phyloP scores from a whole-genome alignment of 2,329 filamentous ascomycete genomes.

The Talaromyces albobiverticillius region DNA sequence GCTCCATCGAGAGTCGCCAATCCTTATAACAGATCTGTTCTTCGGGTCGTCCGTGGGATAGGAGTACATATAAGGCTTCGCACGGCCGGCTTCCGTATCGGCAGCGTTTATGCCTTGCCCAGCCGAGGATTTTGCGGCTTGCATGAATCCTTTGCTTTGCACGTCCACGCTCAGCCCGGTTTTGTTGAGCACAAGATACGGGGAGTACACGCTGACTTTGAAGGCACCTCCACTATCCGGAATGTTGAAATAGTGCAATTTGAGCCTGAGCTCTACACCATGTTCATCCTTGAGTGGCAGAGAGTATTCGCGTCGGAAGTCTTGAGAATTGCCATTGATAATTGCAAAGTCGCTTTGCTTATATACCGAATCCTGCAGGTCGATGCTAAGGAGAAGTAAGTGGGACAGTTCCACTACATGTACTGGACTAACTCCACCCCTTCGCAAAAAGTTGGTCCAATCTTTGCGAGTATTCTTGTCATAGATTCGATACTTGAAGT shows the following conservation, averaged over 20 bases:
- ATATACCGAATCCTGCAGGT: slow-evolving; percentile 95
- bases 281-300: slow-evolving; percentile 81
- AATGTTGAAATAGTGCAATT: slow-evolving; percentile 84
- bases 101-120: slow-evolving; percentile 65
- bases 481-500: slow-evolving; percentile 99
- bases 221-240: slow-evolving; percentile 94
- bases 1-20: slow-evolving; percentile 91
- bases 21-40: slow-evolving; percentile 82
- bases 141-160: slow-evolving; percentile 83
- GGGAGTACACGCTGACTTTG: slow-evolving; percentile 90
- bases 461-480: slow-evolving; percentile 98
- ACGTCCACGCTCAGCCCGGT: slow-evolving; percentile 87
- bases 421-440: slow-evolving; percentile 93
- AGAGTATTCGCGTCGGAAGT: slow-evolving; percentile 79
- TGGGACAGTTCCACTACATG: slow-evolving; percentile 97
- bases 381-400: slow-evolving; percentile 83
- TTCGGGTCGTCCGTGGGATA: slow-evolving; percentile 84
- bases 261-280: slow-evolving; percentile 74
- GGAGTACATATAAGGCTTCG: slow-evolving; percentile 93
- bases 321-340: slow-evolving; percentile 84
- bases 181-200: slow-evolving; percentile 93
- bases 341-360: slow-evolving; percentile 95
- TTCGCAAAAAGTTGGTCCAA: slow-evolving; percentile 96
- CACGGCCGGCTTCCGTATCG: slow-evolving; percentile 56
- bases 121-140: slow-evolving; percentile 77